Evolutionary conservation across 495 filamentous ascomycete species (phyloP).

Genomic region (Xylaria cubensis): DNA sequence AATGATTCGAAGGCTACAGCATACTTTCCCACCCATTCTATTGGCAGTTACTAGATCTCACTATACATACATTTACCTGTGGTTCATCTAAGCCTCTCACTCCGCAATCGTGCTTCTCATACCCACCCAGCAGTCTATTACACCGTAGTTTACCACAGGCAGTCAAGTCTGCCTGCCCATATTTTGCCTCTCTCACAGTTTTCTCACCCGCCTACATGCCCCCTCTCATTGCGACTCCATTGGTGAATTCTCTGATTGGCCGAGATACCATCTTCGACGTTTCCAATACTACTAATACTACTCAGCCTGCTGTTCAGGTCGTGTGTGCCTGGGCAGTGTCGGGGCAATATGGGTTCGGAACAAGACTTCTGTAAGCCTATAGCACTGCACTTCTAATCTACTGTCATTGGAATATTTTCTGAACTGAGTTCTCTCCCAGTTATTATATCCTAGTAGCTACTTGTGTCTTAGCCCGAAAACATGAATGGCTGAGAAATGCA

Average conservation of each 20-base stretch:
- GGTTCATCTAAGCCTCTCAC: constrained; percentile 18
- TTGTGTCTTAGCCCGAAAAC: constrained; percentile 63
- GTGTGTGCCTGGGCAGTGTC: constrained; percentile 67
- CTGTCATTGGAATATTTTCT: neutral
- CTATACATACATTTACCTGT: neutral
- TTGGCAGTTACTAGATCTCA: neutral
- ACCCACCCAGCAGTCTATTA: neutral
- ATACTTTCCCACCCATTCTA: neutral
- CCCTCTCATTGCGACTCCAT: constrained; percentile 41
- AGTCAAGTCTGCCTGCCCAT: neutral
- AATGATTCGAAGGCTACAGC: neutral
- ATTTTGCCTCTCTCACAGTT: neutral
- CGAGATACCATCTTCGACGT: constrained; percentile 30
- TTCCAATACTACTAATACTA: constrained; percentile 38
- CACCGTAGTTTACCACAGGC: neutral
- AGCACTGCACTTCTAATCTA: constrained; percentile 1
- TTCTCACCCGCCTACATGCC: constrained; percentile 45
- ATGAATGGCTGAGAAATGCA: constrained; percentile 63
- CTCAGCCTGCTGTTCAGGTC: constrained; percentile 48
- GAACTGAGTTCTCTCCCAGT: constrained; percentile 37
- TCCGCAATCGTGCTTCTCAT: constrained; percentile 20
- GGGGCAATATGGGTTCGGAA: constrained; percentile 66
- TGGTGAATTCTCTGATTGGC: constrained; percentile 41
- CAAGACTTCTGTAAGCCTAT: constrained; percentile 58
- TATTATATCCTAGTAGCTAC: constrained; percentile 66